Base-by-base conservation (phyloP, 129 eudicot genomes). In the Chrysanthemum makinoi region DNA sequence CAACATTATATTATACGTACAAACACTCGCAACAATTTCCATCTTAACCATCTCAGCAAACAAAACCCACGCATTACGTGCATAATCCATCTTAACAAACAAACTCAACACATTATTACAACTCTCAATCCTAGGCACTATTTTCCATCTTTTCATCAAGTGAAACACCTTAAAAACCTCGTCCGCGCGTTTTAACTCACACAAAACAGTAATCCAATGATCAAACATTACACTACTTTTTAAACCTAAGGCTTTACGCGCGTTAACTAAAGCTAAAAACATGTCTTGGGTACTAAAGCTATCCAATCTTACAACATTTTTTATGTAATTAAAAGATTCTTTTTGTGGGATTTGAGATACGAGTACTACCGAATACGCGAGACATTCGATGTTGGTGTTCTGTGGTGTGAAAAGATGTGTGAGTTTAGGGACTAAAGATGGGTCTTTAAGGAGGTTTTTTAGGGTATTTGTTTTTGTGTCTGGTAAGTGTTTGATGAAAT, bases 1-100 rank as follows among this genome's bases (percentile, higher is more conserved):
- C 68, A 87, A 75, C 91, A 90, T 87, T 11, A 85, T 90, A 57
- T 90, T 90, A 54, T 85, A 90, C 1, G 97, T 90, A 60, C 26
- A 76, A 17, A 80, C 22, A 18, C 61, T 83, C 3, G 86, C 72
- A 74, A 52, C 69, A 20, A 90, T 87, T 70, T 72, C 77, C 80
- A 87, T 70, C 53, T 83, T 77, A 62, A 77, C 83, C 95, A 90
- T 90, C 75, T 83, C 89, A 11, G 85, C 85, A 75, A 83, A 89
- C 81, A 89, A 71, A 77, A 75, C 67, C 96, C 91, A 86, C 0
- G 82, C 84, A 14, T 63, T 51, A 2, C 73, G 68, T 2, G 78
- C 72, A 53, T 66, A 46, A 54, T 86, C 73, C 56, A 80, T 60
- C 63, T 66, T 80, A 43, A 89, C 75, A 75, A 83, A 83, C 80